Base-by-base conservation (phyloP, 2,329 filamentous ascomycete genomes). In the Aspergillus neotritici region DNA sequence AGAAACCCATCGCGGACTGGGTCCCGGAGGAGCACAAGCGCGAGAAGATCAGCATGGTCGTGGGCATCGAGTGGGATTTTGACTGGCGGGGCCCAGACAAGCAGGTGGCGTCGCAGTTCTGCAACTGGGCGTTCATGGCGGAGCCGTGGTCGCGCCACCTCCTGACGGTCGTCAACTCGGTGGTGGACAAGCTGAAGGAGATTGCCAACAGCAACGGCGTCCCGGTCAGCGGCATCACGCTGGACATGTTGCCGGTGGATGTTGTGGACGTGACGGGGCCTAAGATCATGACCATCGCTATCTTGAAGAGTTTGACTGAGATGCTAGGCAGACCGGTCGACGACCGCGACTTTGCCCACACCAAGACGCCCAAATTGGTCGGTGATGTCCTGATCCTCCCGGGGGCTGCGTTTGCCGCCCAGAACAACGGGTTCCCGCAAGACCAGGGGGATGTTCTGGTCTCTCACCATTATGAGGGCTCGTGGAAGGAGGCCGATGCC, bases 1-100 rank as follows among this genome's bases (percentile, higher is more conserved):
- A 64, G 33, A 37, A 44, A 1, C 56, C 62, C 1, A 63, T 71
- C 4, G 46, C 57, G 16, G 46, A 59, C 0, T 71, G 67, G 66
- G 58, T 72, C n/a, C 67, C 68, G 1, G 36, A 43, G 5, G 17
- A 63, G 35, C 60, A 62, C 16, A 25, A 34, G 1, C 21, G 30
- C 3, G 31, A 48, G 5, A 36, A 25, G 9, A 36, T 51, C 16
- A 58, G 54, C 31, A 41, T 55, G 2, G 49, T 58, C 2, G 55
- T 58, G 3, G 55, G 55, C 12, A 35, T 50, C 11, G 48, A 50
- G 39, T 55, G 21, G 21, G 21, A 25, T 5, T 25, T 25, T 25
- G 21, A 25, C 4, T 25, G 21, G 21, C 21, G 21, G 3, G 21
- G 21, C 21, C 21, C 21, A 25, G 21, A 25, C 3, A 25, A 9